These are phyloP conservation scores for Hericium coralloides DNA, from an alignment of 768 basidiomycete species.

Conservation along the genomic window DNA sequence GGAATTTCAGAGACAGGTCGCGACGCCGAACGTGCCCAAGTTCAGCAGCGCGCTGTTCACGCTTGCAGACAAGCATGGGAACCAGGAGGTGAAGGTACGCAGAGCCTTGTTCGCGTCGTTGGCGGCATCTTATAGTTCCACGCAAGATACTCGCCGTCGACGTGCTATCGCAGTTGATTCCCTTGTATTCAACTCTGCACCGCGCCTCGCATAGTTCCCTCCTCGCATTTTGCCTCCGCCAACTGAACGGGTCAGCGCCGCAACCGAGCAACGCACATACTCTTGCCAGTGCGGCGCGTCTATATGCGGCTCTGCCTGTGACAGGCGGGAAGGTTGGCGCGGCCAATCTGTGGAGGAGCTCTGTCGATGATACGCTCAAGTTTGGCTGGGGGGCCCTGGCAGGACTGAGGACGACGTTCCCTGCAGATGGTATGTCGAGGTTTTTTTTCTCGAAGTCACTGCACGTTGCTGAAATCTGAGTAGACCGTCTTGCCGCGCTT, in stretches of 20 bases:
- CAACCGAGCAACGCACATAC: conserved; percentile 27
- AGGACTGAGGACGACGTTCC: conserved; percentile 52
- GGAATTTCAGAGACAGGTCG: conserved; percentile 78
- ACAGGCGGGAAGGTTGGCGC: conserved; percentile 78
- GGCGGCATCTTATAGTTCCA: background rate
- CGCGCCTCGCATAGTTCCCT: conserved; percentile 45
- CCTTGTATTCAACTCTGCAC: conserved; percentile 60
- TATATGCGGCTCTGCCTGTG: conserved; percentile 56
- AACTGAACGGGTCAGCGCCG: conserved; percentile 46
- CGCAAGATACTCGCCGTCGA: conserved; percentile 35
- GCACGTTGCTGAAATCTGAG: background rate
- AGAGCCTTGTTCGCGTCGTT: background rate
- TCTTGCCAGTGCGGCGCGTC: conserved; percentile 39
- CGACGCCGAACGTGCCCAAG: conserved; percentile 63
- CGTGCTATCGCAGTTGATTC: conserved; percentile 47
- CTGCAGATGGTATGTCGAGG: conserved; percentile 30
- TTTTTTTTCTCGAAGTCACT: background rate
- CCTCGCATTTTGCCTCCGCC: conserved; percentile 42
- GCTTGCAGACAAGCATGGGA: conserved; percentile 42
- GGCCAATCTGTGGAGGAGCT: conserved; percentile 64
- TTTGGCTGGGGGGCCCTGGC: conserved; percentile 59
- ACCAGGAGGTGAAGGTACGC: conserved; percentile 48
- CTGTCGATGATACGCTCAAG: conserved; percentile 56
- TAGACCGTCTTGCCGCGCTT: conserved; percentile 11
- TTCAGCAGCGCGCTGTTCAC: conserved; percentile 50